Conservation (phyloP, 441 rosid genomes). For the Gossypium schwendimanii region DNA sequence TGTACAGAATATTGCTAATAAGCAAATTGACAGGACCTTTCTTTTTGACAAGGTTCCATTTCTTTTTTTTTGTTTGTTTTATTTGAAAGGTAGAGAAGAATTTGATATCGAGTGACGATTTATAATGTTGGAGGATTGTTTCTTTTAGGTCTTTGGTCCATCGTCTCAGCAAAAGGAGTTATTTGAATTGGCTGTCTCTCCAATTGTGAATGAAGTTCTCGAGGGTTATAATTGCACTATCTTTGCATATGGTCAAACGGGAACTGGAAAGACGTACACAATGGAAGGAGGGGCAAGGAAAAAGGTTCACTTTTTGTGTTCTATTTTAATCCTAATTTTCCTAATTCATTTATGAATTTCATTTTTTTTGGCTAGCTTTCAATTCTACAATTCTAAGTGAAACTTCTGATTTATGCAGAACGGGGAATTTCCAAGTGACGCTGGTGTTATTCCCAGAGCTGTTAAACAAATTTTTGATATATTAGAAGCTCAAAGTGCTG, state of each 20-base stretch:
- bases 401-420: constrained; percentile 44
- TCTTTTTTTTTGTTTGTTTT: background rate
- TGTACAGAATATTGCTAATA: constrained; percentile 79
- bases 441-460: constrained; percentile 97
- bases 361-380: constrained; percentile 3
- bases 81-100: background rate
- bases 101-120: background rate
- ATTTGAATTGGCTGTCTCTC: constrained; percentile 76
- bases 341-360: background rate
- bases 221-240: constrained; percentile 98
- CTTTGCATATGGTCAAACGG: constrained; percentile 98
- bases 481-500: constrained; percentile 87
- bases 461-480: constrained; percentile 89
- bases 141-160: constrained; percentile 83
- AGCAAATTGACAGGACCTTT: constrained; percentile 93
- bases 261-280: constrained; percentile 97
- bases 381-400: constrained; percentile 17
- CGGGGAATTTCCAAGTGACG: constrained; percentile 94
- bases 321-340: background rate
- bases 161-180: constrained; percentile 76
- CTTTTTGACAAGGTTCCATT: constrained; percentile 77
- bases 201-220: constrained; percentile 91
- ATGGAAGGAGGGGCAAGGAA: constrained; percentile 98
- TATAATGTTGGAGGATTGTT: background rate
- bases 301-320: constrained; percentile 42